Evolutionary conservation across 768 basidiomycete genomes (phyloP).

Genomic region (Naematelia encephala): DNA sequence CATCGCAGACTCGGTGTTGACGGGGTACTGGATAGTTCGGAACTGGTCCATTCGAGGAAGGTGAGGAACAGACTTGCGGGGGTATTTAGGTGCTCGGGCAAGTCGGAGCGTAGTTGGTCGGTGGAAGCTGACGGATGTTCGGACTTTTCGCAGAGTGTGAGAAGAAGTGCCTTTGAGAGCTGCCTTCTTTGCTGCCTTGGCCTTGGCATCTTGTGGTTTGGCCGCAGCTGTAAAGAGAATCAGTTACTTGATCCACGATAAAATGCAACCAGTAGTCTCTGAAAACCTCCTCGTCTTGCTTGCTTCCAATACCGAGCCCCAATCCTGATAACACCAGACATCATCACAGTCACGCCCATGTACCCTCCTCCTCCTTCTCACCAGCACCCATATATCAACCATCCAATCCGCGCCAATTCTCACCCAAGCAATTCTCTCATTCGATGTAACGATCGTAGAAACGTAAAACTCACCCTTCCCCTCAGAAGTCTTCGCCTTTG

Average conservation of each 20-base stretch:
- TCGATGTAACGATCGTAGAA: not conserved
- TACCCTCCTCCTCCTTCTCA: too few species aligned
- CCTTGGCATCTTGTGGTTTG: constrained; percentile 60
- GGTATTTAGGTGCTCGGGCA: constrained; percentile 81
- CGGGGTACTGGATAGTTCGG: constrained; percentile 73
- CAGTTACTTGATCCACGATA: not conserved
- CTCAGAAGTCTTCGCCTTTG: not conserved
- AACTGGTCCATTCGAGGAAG: constrained; percentile 94
- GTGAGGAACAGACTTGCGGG: constrained; percentile 90
- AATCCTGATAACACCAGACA: too few species aligned
- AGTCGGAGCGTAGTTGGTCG: constrained; percentile 90
- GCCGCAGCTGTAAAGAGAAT: constrained; percentile 32
- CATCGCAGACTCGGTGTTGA: constrained; percentile 95
- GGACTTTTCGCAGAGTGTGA: constrained; percentile 72
- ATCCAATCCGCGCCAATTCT: not conserved
- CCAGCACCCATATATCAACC: too few species aligned
- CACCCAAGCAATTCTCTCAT: not conserved
- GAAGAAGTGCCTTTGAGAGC: constrained; percentile 81
- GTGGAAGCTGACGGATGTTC: constrained; percentile 86
- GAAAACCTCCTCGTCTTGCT: not conserved
- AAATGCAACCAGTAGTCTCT: not conserved
- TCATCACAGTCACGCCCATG: too few species aligned
- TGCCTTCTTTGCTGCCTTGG: constrained; percentile 94
- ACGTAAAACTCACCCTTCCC: not conserved
- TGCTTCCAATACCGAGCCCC: not conserved